Evolutionary conservation across 2,329 filamentous ascomycete genomes (phyloP).

Genomic region (Sporothrix variecibatus): DNA sequence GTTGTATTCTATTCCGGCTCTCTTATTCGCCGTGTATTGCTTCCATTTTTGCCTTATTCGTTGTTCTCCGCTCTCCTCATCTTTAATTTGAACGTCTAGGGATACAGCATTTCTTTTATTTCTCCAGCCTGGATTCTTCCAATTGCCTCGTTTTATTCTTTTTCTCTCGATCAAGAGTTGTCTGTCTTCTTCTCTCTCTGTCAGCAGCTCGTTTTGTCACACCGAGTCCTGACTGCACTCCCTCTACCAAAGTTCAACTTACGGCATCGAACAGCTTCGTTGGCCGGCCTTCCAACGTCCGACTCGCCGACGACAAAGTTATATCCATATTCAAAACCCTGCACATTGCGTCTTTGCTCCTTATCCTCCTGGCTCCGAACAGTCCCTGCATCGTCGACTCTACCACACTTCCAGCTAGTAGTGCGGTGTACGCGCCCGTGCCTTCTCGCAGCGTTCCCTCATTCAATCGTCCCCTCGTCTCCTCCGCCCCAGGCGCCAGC

Average conservation of each 20-base stretch:
- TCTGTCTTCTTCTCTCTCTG: too few relatives aligned
- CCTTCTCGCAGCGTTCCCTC: background rate
- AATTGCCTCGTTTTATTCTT: background rate
- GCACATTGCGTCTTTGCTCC: background rate
- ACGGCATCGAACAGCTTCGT: background rate
- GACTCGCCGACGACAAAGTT: background rate
- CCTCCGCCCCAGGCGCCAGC: background rate
- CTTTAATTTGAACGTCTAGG: background rate
- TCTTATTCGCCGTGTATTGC: conserved; percentile 5
- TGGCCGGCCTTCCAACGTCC: background rate
- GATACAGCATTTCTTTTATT: background rate
- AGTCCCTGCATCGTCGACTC: conserved; percentile 11
- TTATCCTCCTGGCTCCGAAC: background rate
- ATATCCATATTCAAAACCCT: background rate
- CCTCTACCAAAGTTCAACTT: background rate
- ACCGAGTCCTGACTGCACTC: background rate
- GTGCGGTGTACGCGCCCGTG: background rate
- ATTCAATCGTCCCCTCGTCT: background rate
- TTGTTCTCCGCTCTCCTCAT: background rate
- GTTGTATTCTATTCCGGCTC: background rate
- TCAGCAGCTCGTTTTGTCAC: background rate
- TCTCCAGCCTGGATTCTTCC: background rate
- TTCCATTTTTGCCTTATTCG: conserved; percentile 8
- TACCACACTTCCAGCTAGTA: background rate
- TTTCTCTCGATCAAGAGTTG: too few relatives aligned